phyloP scores from a whole-genome alignment of 1,139 yeast genomes.

The Geotrichum klebahnii region DNA sequence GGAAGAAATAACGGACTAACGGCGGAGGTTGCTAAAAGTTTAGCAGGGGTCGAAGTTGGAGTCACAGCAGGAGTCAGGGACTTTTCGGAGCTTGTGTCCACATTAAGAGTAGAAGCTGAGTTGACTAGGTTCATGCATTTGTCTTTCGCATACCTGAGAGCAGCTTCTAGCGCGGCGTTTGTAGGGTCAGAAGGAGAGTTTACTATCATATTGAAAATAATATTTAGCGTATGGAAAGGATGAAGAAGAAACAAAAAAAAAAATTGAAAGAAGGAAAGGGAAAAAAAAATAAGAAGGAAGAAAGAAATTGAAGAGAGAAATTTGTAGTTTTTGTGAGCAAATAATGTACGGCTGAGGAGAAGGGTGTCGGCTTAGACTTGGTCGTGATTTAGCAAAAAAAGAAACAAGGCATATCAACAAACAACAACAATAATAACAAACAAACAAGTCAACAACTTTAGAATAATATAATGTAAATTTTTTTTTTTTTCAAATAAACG shows the following conservation, averaged over 20 bases:
- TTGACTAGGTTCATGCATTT: slow-evolving; percentile 13
- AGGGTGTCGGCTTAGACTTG: too few relatives aligned
- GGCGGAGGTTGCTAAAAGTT: background rate
- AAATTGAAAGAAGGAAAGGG: background rate
- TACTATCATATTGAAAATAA: background rate
- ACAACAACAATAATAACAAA: too few relatives aligned
- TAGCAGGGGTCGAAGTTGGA: background rate
- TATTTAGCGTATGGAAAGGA: background rate
- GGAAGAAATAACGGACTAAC: background rate
- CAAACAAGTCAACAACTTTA: too few relatives aligned
- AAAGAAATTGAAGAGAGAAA: too few relatives aligned
- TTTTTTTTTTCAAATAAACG: slow-evolving; percentile 3
- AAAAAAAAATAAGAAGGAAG: background rate
- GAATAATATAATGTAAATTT: background rate
- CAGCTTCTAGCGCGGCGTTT: slow-evolving; percentile 15
- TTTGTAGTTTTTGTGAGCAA: too few relatives aligned
- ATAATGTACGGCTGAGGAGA: too few relatives aligned
- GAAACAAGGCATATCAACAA: too few relatives aligned
- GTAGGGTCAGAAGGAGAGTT: background rate
- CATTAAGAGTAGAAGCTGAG: slow-evolving; percentile 8
- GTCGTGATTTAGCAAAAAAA: too few relatives aligned
- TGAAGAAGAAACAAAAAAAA: background rate
- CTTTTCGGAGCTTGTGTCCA: background rate
- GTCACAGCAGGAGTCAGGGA: background rate
- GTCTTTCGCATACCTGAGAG: slow-evolving; percentile 15